Base-by-base conservation (phyloP, 345 rosid genomes). In the Brassica incana region DNA sequence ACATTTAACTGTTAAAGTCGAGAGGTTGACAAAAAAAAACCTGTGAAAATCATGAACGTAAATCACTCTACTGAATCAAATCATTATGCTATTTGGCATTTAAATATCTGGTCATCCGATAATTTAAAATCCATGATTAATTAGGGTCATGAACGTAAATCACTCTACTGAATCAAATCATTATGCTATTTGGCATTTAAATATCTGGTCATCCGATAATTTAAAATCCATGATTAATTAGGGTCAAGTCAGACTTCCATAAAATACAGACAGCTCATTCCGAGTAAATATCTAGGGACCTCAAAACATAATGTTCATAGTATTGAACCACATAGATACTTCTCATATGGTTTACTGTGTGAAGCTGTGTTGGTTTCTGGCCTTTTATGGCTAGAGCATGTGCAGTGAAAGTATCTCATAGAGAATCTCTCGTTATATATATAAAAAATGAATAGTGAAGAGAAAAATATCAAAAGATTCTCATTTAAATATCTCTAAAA, bases 231-330 rank as follows among this genome's bases (percentile, higher is more conserved):
- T 58, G 38, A 78, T 27, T 61, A 58, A 56, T 3, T 27, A 43
- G 32, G 60, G 63, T 60, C 54, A 29, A 18, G 27, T 58, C 36
- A 66, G 18, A 56, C 77, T 65, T 78, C 67, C 50, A 71, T 54
- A 40, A 35, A 29, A 54, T 50, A 58, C 72, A 76, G 62, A 78
- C 77, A 72, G 68, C 68, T 72, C 77, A 78, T 78, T 72, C 38
- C 15, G 27, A 2, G 27, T 72, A 65, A 54, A 56, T 72, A 3
- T 35, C 59, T 27, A 65, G 60, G 45, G 48, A 1, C 72, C 77
- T 65, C 50, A 36, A 11, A 65, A 10, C 35, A 36, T 36, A 36
- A 16, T 59, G 4, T 54, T 54, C 20, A 48, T 14, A 45, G 16
- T 48, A 69, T 45, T 45, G 54, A 45, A 45, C 69, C 80, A 77